Percentiles rank a stretch among this genome's conserved stretches.
Conservation (phyloP, 1,284 basidiomycete genomes). For the Xerocomus minutiporus region DNA sequence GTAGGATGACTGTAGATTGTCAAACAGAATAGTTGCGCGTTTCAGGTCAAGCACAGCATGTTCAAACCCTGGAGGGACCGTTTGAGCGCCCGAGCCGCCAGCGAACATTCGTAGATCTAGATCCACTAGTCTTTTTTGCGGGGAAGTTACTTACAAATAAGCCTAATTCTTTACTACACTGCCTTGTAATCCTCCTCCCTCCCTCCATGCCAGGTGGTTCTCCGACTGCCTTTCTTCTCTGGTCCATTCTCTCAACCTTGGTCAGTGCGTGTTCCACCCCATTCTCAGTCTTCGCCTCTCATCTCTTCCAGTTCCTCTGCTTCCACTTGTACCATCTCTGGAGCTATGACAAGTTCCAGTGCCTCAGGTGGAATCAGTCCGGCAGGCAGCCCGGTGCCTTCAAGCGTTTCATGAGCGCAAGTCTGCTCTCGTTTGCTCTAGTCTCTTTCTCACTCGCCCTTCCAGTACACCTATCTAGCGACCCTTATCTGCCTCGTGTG, state of each 20-base stretch:
- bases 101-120: neutral
- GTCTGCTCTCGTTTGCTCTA: slow-evolving; percentile 22
- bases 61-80: neutral
- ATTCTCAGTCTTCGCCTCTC: too few species aligned
- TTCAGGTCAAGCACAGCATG: neutral
- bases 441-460: slow-evolving; percentile 7
- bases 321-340: slow-evolving; percentile 68
- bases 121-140: slow-evolving; percentile 8
- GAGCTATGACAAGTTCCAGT: slow-evolving; percentile 68
- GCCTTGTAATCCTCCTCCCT: neutral
- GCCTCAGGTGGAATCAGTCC: slow-evolving; percentile 59
- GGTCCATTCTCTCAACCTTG: slow-evolving; percentile 61
- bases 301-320: slow-evolving; percentile 48
- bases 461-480: slow-evolving; percentile 67
- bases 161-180: slow-evolving; percentile 2
- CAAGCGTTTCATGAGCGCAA: slow-evolving; percentile 75
- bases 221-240: slow-evolving; percentile 63
- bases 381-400: slow-evolving; percentile 73
- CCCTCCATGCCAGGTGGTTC: slow-evolving; percentile 59
- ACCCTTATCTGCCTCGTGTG: slow-evolving; percentile 59
- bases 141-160: slow-evolving; percentile 21
- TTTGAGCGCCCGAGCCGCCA: neutral
- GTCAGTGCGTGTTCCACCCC: slow-evolving; percentile 38
- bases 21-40: neutral
- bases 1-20: too few species aligned